Percentiles rank a stretch among this genome's conserved stretches.
These are phyloP conservation scores for Aspergillus olivimuriae DNA, from an alignment of 495 filamentous ascomycete species.

Conservation along the genomic window DNA sequence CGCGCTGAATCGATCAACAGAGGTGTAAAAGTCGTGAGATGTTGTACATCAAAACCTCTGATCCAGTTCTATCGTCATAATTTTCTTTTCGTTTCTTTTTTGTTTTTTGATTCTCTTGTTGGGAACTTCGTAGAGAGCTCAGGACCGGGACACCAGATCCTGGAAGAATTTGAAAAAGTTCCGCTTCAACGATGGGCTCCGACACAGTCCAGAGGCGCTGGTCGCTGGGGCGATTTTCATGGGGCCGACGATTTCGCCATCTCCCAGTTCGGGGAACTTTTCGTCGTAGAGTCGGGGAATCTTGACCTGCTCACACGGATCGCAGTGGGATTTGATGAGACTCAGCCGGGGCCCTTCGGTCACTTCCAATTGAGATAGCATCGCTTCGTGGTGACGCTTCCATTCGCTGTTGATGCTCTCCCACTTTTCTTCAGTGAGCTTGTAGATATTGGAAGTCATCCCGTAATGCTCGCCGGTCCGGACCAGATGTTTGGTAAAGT, in stretches of 20 bases:
- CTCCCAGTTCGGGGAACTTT: conserved; percentile 82
- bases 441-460: conserved; percentile 73
- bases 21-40: conserved; percentile 16
- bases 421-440: conserved; percentile 81
- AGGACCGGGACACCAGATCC: conserved; percentile 34
- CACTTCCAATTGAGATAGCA: conserved; percentile 41
- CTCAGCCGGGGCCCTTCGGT: conserved; percentile 28
- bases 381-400: conserved; percentile 57
- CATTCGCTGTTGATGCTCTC: conserved; percentile 65
- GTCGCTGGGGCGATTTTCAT: conserved; percentile 56
- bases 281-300: conserved; percentile 60
- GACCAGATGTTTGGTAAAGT: conserved; percentile 77
- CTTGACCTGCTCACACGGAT: conserved; percentile 43
- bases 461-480: conserved; percentile 86
- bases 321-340: conserved; percentile 39
- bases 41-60: conserved; percentile 20
- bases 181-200: conserved; percentile 30
- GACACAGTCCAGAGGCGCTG: conserved; percentile 22
- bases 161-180: conserved; percentile 44
- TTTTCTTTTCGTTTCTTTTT: too few relatives aligned
- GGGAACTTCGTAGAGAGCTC: too few relatives aligned
- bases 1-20: conserved; percentile 16
- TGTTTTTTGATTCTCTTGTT: too few relatives aligned
- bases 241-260: conserved; percentile 87
- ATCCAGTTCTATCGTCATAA: conserved; percentile 9